Evolutionary conservation across 2,329 filamentous ascomycete species (phyloP).

Genomic region (Septoria petroselini): DNA sequence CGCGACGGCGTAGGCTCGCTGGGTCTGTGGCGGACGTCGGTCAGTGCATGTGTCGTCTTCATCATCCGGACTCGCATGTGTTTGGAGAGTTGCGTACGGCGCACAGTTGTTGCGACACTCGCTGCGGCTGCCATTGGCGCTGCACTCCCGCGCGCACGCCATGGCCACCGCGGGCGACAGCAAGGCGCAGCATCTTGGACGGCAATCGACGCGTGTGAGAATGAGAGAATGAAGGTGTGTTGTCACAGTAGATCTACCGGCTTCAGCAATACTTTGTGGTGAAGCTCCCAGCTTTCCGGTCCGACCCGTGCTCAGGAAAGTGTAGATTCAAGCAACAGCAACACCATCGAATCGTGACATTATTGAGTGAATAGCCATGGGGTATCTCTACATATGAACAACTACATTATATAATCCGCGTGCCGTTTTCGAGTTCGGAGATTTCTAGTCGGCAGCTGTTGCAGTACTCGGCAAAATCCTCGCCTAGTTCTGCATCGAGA

Average conservation of each 20-base stretch:
- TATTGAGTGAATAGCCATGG: neutral
- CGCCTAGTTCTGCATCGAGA: conserved; percentile 44
- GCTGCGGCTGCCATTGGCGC: conserved; percentile 24
- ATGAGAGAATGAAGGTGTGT: neutral
- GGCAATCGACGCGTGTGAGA: neutral
- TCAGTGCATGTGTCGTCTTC: too few species aligned
- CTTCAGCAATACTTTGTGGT: too few species aligned
- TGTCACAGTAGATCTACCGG: neutral
- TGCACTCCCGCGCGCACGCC: conserved; percentile 12
- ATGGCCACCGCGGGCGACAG: conserved; percentile 24
- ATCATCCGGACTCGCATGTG: too few species aligned
- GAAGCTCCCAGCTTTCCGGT: too few species aligned
- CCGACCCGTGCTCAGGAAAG: too few species aligned
- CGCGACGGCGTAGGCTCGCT: conserved; percentile 36
- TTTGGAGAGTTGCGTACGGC: conserved; percentile 1
- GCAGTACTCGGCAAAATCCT: conserved; percentile 60
- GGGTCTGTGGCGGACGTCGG: neutral
- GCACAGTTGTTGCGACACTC: conserved; percentile 5
- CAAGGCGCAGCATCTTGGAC: conserved; percentile 26
- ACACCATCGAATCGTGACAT: neutral
- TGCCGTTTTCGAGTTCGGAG: conserved; percentile 16
- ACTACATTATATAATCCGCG: conserved; percentile 16
- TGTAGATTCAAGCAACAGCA: neutral
- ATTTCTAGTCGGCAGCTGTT: conserved; percentile 54
- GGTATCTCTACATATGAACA: neutral